Evolutionary conservation across 1,139 yeast species (phyloP).

Genomic region (Lodderomyces metapsilosis): DNA sequence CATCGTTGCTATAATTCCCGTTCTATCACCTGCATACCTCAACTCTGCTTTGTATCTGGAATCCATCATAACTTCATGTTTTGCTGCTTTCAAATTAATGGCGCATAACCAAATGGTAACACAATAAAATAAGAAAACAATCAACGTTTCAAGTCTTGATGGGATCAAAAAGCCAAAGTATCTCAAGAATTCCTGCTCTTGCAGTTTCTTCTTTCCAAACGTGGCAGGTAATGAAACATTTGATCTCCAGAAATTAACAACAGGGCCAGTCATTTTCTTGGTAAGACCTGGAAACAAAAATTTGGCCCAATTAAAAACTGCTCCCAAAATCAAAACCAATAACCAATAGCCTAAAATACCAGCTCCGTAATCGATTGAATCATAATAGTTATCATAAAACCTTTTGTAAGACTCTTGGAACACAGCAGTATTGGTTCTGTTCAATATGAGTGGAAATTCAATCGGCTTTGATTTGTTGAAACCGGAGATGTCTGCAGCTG

Average conservation of each 20-base stretch:
- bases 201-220: constrained; percentile 23
- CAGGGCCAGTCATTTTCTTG: constrained; percentile 22
- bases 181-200: constrained; percentile 19
- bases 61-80: constrained; percentile 25
- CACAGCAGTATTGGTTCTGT: constrained; percentile 13
- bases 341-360: constrained; percentile 52
- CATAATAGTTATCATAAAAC: constrained; percentile 34
- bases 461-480: constrained; percentile 19
- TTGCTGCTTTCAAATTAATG: constrained; percentile 18
- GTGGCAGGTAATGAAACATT: constrained; percentile 33
- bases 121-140: constrained; percentile 37
- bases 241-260: constrained; percentile 26
- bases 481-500: constrained; percentile 19
- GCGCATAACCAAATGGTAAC: constrained; percentile 41
- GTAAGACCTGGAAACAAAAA: constrained; percentile 25
- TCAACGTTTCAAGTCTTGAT: constrained; percentile 24
- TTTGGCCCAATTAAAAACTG: constrained; percentile 41
- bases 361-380: constrained; percentile 47
- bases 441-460: constrained; percentile 23
- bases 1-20: constrained; percentile 31
- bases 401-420: constrained; percentile 23
- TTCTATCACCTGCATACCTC: constrained; percentile 32
- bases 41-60: constrained; percentile 20
- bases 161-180: constrained; percentile 28
- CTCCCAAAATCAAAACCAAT: constrained; percentile 39